Percentiles rank a stretch among this genome's conserved stretches.
phyloP scores from a whole-genome alignment of 2,329 filamentous ascomycete genomes.

The Emydomyces testavorans region DNA sequence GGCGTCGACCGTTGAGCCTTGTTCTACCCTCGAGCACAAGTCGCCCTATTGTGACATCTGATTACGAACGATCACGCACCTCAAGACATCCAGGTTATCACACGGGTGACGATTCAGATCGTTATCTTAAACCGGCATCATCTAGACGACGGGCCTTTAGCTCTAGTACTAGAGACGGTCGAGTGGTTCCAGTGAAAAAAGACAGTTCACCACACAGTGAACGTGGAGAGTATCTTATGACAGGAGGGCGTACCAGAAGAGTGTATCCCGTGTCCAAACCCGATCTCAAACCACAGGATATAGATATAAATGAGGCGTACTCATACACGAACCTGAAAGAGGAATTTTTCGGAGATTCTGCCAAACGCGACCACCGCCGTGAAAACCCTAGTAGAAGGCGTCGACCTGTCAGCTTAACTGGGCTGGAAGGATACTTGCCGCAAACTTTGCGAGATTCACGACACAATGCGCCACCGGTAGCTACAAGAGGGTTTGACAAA shows the following conservation, averaged over 20 bases:
- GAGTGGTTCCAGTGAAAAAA: slow-evolving; percentile 2
- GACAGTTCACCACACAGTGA: slow-evolving; percentile 10
- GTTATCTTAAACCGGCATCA: slow-evolving; percentile 26
- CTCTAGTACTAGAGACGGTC: slow-evolving; percentile 17
- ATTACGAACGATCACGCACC: slow-evolving; percentile 16
- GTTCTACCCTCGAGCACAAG: slow-evolving; percentile 22
- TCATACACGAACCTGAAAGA: slow-evolving; percentile 39
- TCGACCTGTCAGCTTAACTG: slow-evolving; percentile 32
- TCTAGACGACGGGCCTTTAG: slow-evolving; percentile 21
- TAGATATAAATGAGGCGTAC: slow-evolving; percentile 35
- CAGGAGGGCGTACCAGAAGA: slow-evolving; percentile 15
- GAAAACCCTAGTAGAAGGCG: slow-evolving; percentile 22
- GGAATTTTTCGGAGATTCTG: slow-evolving; percentile 34
- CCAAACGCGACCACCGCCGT: slow-evolving; percentile 20
- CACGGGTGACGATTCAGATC: slow-evolving; percentile 23
- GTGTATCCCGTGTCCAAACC: slow-evolving; percentile 12
- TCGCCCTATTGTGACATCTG: slow-evolving; percentile 15
- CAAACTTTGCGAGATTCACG: slow-evolving; percentile 22
- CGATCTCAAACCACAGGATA: slow-evolving; percentile 24
- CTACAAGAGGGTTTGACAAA: slow-evolving; percentile 30
- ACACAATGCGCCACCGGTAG: slow-evolving; percentile 29
- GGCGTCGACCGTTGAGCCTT: slow-evolving; percentile 22
- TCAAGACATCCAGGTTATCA: slow-evolving; percentile 14
- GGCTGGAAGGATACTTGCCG: slow-evolving; percentile 27
- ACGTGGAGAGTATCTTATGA: slow-evolving; percentile 22